A percentile compares a stretch with the other conserved stretches of the same genome.
Conservation (phyloP, 2,329 filamentous ascomycete genomes). For the Ascochyta viciae-villosae region DNA sequence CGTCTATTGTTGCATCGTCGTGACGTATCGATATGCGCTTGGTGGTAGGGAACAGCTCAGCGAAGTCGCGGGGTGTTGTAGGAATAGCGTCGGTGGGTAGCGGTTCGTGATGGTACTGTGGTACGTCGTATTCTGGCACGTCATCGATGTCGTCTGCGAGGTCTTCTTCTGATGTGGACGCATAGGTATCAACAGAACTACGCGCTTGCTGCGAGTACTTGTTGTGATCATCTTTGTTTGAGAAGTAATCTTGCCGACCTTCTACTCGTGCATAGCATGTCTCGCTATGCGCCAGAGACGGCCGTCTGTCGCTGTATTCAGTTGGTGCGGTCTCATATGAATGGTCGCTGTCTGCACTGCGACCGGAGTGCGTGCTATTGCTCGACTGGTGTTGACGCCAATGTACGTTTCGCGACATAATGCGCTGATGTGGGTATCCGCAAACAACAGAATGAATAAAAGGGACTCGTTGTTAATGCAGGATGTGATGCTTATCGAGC, state of each 20-base stretch:
- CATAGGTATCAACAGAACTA: conserved; percentile 79
- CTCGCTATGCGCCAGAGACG: conserved; percentile 38
- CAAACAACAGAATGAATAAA: conserved; percentile 18
- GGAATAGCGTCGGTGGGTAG: conserved; percentile 72
- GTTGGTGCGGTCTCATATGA: conserved; percentile 46
- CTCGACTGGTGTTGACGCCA: conserved; percentile 45
- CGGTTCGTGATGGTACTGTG: conserved; percentile 66
- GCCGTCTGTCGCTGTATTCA: conserved; percentile 42
- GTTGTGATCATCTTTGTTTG: conserved; percentile 17
- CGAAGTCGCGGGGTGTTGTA: conserved; percentile 83
- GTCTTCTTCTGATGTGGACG: conserved; percentile 74
- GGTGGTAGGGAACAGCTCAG: conserved; percentile 83
- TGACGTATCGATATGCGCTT: conserved; percentile 83
- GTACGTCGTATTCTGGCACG: conserved; percentile 62
- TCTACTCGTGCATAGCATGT: conserved; percentile 43
- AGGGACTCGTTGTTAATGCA: conserved; percentile 16
- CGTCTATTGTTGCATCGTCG: conserved; percentile 87
- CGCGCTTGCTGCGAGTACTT: conserved; percentile 43
- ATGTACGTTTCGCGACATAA: conserved; percentile 44
- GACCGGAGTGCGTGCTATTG: conserved; percentile 38
- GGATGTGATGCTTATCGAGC: conserved; percentile 19
- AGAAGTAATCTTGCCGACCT: conserved; percentile 35
- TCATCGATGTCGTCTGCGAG: conserved; percentile 55
- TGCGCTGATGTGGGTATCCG: conserved; percentile 22
- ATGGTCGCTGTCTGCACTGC: conserved; percentile 40